Evolutionary conservation across 345 rosid genomes (phyloP), one percentile per base, ranked within the genome.

Genomic region (Lepidium sativum): DNA sequence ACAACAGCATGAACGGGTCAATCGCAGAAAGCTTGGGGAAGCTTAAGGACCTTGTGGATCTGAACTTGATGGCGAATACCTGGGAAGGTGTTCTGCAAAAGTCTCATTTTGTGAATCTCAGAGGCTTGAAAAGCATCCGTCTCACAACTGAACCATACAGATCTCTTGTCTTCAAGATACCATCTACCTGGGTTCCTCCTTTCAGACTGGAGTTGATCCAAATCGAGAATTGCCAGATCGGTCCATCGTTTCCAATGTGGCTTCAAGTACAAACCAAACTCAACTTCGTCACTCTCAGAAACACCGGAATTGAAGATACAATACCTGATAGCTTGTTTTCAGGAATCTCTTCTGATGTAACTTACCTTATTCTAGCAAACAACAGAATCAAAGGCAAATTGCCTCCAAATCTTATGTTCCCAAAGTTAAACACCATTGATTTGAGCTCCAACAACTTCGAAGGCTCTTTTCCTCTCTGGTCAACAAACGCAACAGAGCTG

Each of bases 171-270:
- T 71, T 86, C 15, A 69, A 79, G 31, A 17, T 83, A 45, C 68
- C 84, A 52, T 20, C 76, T 34, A 47, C 69, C 1, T 86, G 91
- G 91, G 13, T 71, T 65, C 88, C 88, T 56, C 85, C 88, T 49
- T 86, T 86, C 68, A 76, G 71, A 66, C 77, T 80, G 5, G 70
- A 64, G 35, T 23, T 48, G 37, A 73, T 83, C 60, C 77, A 80
- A 41, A 54, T 86, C 11, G 81, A 81, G 50, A 82, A 83, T 63
- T 83, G 86, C 66, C 58, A 35, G 35, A 67, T 80, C 16, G 86
- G 88, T 69, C 86, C 88, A 49, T 43, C 32, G 4, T 86, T 86
- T 63, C 86, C 91, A 2, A 57, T 65, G 61, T 86, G 91, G 91
- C 82, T 86, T 54, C 82, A 74, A 55, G 71, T 78, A 71, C 91